Evolutionary conservation across 257 asterid genomes (phyloP).

Genomic region (Apocynum venetum): DNA sequence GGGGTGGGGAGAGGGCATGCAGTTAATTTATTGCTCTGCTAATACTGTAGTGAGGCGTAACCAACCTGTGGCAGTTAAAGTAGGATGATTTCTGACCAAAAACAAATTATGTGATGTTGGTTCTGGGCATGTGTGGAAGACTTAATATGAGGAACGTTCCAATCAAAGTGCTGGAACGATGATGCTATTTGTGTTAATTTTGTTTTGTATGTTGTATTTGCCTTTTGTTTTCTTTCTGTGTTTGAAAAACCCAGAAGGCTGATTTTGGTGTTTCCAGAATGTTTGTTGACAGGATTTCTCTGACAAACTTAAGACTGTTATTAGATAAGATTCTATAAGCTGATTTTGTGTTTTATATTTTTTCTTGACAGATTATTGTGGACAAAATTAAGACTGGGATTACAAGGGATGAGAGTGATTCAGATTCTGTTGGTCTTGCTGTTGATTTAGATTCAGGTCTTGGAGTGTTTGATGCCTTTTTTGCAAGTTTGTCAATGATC

Average conservation of each 20-base stretch:
- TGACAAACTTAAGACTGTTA: constrained; percentile 49
- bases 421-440: constrained; percentile 39
- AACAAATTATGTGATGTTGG: not conserved
- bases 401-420: constrained; percentile 35
- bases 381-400: constrained; percentile 56
- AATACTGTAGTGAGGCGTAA: no score
- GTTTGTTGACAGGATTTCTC: constrained; percentile 45
- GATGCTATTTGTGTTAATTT: not conserved
- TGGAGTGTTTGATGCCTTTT: constrained; percentile 78
- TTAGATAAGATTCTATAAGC: constrained; percentile 3
- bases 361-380: constrained; percentile 50
- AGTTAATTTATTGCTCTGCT: not conserved
- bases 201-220: not conserved
- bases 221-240: not conserved
- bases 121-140: not conserved
- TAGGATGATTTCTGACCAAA: no score
- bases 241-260: not conserved
- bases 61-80: not conserved
- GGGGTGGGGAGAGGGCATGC: not conserved
- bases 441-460: constrained; percentile 68
- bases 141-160: not conserved
- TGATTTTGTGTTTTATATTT: not conserved
- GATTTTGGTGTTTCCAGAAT: not conserved
- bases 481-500: constrained; percentile 93
- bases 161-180: not conserved